phyloP scores from a whole-genome alignment of 805 yeast species.

The Yarrowia porcina region DNA sequence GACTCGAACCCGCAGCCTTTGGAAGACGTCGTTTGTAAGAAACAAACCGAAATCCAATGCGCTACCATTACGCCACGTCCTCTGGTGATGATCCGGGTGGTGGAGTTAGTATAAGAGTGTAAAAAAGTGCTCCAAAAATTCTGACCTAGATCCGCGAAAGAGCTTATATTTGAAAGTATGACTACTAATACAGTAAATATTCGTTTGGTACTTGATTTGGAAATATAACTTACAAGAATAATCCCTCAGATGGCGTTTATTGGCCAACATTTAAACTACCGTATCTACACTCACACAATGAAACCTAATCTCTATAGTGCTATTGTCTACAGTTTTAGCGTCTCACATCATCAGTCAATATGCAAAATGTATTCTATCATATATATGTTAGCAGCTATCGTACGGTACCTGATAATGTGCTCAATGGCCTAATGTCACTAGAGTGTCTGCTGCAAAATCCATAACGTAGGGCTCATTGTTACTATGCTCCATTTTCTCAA shows the following conservation, averaged over 20 bases:
- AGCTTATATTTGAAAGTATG: no score
- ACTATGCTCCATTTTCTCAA: constrained; percentile 15
- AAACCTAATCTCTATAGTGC: no score
- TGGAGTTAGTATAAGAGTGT: background rate
- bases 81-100: background rate
- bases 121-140: background rate
- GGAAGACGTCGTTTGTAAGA: background rate
- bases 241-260: no score
- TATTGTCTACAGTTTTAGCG: no score
- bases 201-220: no score
- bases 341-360: no score
- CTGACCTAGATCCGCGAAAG: no score
- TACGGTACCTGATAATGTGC: no score
- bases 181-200: no score
- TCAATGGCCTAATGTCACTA: background rate
- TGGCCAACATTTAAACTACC: background rate
- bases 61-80: constrained; percentile 13
- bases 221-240: no score
- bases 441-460: background rate
- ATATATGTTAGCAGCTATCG: background rate
- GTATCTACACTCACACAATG: no score
- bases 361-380: background rate
- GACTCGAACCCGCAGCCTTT: constrained; percentile 14
- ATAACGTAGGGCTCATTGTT: background rate
- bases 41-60: constrained; percentile 7